A percentile compares a stretch with the other conserved stretches of the same genome.
Evolutionary conservation across 306 rosid genomes (phyloP).

Genomic region (Adenanthera pavonina): DNA sequence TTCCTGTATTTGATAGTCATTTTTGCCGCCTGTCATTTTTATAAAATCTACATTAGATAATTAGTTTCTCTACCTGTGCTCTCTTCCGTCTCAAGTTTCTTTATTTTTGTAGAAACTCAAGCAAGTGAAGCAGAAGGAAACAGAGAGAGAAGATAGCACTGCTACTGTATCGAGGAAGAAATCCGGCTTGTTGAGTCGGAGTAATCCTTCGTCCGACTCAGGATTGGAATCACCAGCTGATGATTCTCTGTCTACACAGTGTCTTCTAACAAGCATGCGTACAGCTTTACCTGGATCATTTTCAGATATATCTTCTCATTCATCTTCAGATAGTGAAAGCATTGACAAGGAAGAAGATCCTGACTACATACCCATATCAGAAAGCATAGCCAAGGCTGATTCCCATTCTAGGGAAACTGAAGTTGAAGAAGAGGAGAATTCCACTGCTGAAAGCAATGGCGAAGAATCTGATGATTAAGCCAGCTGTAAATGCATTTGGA

Average conservation of each 20-base stretch:
- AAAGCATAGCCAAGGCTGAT: not conserved
- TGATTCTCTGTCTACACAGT: not conserved
- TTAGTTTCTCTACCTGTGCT: not conserved
- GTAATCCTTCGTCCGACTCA: not conserved
- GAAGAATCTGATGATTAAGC: not conserved
- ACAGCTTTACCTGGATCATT: not conserved
- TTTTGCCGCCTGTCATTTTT: not conserved
- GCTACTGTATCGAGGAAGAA: not conserved
- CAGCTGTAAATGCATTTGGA: not conserved
- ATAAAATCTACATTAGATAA: not conserved
- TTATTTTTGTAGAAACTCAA: conserved; percentile 11
- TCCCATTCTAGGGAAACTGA: not conserved
- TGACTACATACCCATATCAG: conserved; percentile 1
- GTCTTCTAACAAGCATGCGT: not conserved
- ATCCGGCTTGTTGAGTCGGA: not conserved
- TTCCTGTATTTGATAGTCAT: not conserved
- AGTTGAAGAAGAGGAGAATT: not conserved
- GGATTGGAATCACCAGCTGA: not conserved
- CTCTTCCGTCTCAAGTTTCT: conserved; percentile 12
- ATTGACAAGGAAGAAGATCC: not conserved
- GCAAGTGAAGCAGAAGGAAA: not conserved
- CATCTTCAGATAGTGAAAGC: not conserved
- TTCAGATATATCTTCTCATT: conserved; percentile 15
- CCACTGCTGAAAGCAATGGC: not conserved
- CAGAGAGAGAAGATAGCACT: not conserved